phyloP scores from a whole-genome alignment of 2,329 filamentous ascomycete genomes.

The Colletotrichum musae region DNA sequence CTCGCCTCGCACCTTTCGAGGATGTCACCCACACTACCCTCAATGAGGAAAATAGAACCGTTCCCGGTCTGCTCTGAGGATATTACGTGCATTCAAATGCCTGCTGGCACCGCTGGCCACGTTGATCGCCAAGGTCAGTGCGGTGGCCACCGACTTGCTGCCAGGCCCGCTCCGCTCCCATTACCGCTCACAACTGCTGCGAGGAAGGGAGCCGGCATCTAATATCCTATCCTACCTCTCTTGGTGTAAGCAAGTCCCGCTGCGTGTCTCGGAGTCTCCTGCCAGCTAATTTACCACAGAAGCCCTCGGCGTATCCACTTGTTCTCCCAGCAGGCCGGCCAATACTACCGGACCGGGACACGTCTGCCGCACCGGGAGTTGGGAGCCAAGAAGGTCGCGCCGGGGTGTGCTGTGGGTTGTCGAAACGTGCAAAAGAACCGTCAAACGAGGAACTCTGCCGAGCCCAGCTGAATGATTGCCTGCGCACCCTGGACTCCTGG shows the following conservation, averaged over 20 bases:
- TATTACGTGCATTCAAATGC: constrained; percentile 27
- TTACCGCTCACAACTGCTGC: background rate
- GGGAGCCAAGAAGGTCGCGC: constrained; percentile 8
- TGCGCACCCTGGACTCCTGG: no score
- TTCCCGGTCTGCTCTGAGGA: constrained; percentile 21
- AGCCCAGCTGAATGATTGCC: background rate
- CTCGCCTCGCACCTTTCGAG: constrained; percentile 18
- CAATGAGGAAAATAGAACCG: constrained; percentile 28
- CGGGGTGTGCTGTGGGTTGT: background rate
- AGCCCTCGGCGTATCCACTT: constrained; percentile 15
- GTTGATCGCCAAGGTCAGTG: background rate
- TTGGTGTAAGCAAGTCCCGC: background rate
- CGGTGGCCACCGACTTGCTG: background rate
- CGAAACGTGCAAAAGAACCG: constrained; percentile 13
- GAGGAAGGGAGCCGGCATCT: background rate
- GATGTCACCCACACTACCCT: constrained; percentile 21
- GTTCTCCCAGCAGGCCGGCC: constrained; percentile 6
- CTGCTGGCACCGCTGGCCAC: constrained; percentile 5
- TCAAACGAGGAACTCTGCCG: constrained; percentile 8
- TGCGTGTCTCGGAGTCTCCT: background rate
- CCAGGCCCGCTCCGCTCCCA: background rate
- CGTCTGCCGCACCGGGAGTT: constrained; percentile 14
- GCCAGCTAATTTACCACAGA: background rate
- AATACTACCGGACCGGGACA: constrained; percentile 13
- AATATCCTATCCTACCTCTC: no score